Base-by-base conservation (phyloP, 257 asterid genomes). In the Solanum bulbocastanum region DNA sequence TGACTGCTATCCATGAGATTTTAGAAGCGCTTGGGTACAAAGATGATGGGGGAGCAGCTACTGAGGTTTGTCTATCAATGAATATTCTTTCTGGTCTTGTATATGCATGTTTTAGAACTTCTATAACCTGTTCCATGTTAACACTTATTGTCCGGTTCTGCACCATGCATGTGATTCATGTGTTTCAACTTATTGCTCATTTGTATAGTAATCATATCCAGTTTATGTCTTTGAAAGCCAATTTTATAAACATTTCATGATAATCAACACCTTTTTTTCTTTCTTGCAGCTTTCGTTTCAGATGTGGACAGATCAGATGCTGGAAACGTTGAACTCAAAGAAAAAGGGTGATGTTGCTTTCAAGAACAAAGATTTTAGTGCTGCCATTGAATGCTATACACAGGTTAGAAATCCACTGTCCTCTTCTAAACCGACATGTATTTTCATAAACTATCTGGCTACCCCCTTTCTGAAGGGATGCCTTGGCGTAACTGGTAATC, bases 21-120 rank as follows among this genome's bases (percentile, higher is more conserved):
- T 83, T 96, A 84, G 96, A 95, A 69, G 93, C 94, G 82, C 93
- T 93, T 73, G 98, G 98, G n/a, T 95, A 96, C 91, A 97, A 94
- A 90, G 98, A 97, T 44, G 99, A 97, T 4, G 98, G 95, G 81
- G 99, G 98, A 87, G 94, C 95, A 25, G 94, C 98, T 11, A 93
- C 95, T 11, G 98, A 97, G 98, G 99, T 97, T 86, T 85, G 88
- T 83, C 58, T 71, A n/a, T 87, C 32, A 5, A 71, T 86, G 30
- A 37, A n/a, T 40, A 11, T 16, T 56, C 44, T 30, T 27, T 79
- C 66, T 27, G 39, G 40, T 44, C 39, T 79, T 44, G 40, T 15
- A 15, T 25, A 44, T 44, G 66, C 66, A 15, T 27, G 40, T 44
- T 27, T 79, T 58, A 27, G 18, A 44, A 79, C 16, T 25, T 79